Evolutionary conservation across 2,329 filamentous ascomycete genomes (phyloP).

Genomic region (Venturia pyrina): DNA sequence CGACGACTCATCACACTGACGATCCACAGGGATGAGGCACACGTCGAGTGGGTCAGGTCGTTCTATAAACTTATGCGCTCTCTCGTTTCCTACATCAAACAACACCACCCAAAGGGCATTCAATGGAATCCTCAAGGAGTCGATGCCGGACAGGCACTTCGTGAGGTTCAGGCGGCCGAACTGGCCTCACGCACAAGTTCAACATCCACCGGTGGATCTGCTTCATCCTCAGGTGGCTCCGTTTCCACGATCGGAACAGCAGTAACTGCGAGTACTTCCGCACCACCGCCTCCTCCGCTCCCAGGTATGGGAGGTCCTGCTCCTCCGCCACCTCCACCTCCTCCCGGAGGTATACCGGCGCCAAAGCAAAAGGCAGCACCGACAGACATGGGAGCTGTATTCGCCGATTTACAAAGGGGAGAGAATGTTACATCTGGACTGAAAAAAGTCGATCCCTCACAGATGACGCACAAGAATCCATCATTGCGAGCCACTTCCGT

Average conservation of each 20-base stretch:
- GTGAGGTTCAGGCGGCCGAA: conserved; percentile 40
- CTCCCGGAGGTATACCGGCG: conserved; percentile 54
- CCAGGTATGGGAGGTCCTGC: conserved; percentile 45
- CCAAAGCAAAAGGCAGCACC: conserved; percentile 32
- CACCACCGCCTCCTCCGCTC: conserved; percentile 42
- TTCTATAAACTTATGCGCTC: conserved; percentile 87
- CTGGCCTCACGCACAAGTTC: conserved; percentile 23
- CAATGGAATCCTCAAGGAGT: conserved; percentile 76
- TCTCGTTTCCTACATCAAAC: conserved; percentile 73
- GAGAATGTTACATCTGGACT: conserved; percentile 78
- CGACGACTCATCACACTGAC: background rate
- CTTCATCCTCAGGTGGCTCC: conserved; percentile 13
- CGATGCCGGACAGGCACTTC: conserved; percentile 60
- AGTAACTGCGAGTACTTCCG: background rate
- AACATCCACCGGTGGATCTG: conserved; percentile 19
- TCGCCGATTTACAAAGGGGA: conserved; percentile 83
- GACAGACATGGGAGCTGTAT: conserved; percentile 72
- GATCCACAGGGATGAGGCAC: conserved; percentile 55
- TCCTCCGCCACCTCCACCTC: conserved; percentile 59
- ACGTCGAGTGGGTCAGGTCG: conserved; percentile 83
- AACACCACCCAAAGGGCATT: conserved; percentile 68
- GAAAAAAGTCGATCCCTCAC: conserved; percentile 84
- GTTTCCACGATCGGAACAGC: conserved; percentile 21
- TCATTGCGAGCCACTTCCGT: conserved; percentile 63
- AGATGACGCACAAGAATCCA: conserved; percentile 99